Conservation (phyloP, 495 filamentous ascomycete species). For the Beverwykella pulmonaria region DNA sequence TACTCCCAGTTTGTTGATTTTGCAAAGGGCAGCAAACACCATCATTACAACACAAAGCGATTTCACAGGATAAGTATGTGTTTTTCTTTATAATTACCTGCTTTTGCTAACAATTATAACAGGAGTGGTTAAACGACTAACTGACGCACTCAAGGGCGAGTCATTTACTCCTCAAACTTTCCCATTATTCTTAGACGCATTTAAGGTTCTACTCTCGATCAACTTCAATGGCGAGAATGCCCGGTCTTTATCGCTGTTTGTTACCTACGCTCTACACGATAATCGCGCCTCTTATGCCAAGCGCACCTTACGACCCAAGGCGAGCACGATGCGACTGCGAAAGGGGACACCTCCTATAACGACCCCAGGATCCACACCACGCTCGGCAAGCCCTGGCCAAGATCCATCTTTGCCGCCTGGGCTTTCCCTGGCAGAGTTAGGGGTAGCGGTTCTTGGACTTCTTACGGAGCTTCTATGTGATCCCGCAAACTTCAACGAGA, state of each 20-base stretch:
- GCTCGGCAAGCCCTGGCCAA: conserved; percentile 32
- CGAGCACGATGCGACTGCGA: conserved; percentile 42
- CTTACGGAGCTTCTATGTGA: conserved; percentile 83
- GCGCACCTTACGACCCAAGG: conserved; percentile 55
- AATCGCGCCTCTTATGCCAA: conserved; percentile 48
- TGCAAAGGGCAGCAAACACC: conserved; percentile 80
- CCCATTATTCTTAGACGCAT: conserved; percentile 72
- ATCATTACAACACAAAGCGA: conserved; percentile 85
- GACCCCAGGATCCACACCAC: conserved; percentile 35
- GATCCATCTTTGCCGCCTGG: conserved; percentile 23
- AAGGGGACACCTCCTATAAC: conserved; percentile 25
- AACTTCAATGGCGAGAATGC: conserved; percentile 80
- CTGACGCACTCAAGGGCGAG: conserved; percentile 86
- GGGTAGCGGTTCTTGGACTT: conserved; percentile 74
- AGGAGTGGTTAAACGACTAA: conserved; percentile 87
- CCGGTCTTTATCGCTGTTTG: conserved; percentile 84
- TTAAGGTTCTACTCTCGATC: conserved; percentile 74
- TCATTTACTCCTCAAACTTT: conserved; percentile 70
- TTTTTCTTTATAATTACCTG: neutral
- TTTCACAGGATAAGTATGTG: conserved; percentile 84
- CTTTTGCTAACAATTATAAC: neutral
- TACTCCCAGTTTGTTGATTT: conserved; percentile 89
- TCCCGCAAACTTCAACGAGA: conserved; percentile 61
- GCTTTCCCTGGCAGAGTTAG: conserved; percentile 57
- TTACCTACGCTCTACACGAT: conserved; percentile 88